A percentile compares a stretch with the other conserved stretches of the same genome.
phyloP scores from a whole-genome alignment of 305 asterid genomes.

The Solanum chacoense region DNA sequence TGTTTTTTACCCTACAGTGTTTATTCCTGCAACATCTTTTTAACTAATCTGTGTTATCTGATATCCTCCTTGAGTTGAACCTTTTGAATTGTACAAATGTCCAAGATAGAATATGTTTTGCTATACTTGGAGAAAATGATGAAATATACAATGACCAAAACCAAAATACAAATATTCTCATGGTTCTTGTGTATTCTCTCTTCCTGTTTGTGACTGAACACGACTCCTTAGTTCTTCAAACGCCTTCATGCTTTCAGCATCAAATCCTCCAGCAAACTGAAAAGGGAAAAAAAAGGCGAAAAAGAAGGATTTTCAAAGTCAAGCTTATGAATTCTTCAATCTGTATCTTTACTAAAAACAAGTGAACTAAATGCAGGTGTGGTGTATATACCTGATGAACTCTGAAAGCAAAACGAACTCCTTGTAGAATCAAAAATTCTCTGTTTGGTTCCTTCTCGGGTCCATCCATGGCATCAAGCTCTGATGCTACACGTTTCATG shows the following conservation, averaged over 20 bases:
- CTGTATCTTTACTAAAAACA: neutral
- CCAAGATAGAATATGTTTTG: conserved; percentile 18
- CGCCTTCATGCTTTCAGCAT: conserved; percentile 98
- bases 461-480: conserved; percentile 76
- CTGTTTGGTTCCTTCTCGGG: conserved; percentile 93
- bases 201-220: conserved; percentile 38
- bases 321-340: neutral
- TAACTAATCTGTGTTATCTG: conserved; percentile 1
- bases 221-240: conserved; percentile 93
- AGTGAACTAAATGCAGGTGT: neutral
- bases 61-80: conserved; percentile 9
- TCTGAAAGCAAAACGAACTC: conserved; percentile 95
- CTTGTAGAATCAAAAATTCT: conserved; percentile 86
- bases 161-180: conserved; percentile 11
- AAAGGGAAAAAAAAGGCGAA: neutral
- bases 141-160: conserved; percentile 28
- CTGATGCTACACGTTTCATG: conserved; percentile 92
- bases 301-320: neutral
- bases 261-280: conserved; percentile 99
- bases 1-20: neutral
- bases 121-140: conserved; percentile 15
- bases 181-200: conserved; percentile 32
- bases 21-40: neutral
- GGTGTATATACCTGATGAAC: conserved; percentile 78
- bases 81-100: conserved; percentile 6